Evolutionary conservation across 202 grass and related monocot species (phyloP).

Genomic region (Digitaria exilis): DNA sequence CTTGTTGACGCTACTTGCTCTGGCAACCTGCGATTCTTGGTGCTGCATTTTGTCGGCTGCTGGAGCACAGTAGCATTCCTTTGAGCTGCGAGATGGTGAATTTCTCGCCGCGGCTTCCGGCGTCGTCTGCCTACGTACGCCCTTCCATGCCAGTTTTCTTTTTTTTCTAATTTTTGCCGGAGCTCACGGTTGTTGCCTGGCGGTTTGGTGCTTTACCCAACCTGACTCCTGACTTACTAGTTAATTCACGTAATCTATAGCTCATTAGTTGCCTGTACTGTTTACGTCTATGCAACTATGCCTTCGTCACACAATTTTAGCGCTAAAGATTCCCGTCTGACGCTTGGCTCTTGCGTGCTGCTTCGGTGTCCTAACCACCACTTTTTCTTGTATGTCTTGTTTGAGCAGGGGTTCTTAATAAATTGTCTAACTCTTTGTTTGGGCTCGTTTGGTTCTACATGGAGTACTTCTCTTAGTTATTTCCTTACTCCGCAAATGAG

Average conservation of each 20-base stretch:
- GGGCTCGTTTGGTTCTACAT: constrained; percentile 29
- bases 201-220: background rate
- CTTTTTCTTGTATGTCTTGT: constrained; percentile 27
- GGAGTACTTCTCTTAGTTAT: background rate
- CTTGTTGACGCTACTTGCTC: background rate
- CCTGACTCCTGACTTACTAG: background rate
- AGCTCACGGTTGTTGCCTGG: constrained; percentile 13
- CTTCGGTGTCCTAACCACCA: constrained; percentile 39
- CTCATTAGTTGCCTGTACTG: constrained; percentile 8
- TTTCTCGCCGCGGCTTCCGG: background rate
- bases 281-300: background rate
- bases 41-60: constrained; percentile 36
- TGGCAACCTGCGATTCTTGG: constrained; percentile 26
- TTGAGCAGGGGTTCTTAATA: constrained; percentile 15
- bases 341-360: constrained; percentile 26
- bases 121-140: constrained; percentile 36
- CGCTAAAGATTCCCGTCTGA: constrained; percentile 18
- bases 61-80: background rate
- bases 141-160: background rate
- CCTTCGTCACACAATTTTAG: constrained; percentile 29
- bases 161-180: background rate
- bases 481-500: background rate
- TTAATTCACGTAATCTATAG: constrained; percentile 10
- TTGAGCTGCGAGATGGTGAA: constrained; percentile 12
- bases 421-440: constrained; percentile 20